Evolutionary conservation across 495 filamentous ascomycete species (phyloP), one percentile per base, ranked within the genome.

Genomic region (Coniosporium apollinis): DNA sequence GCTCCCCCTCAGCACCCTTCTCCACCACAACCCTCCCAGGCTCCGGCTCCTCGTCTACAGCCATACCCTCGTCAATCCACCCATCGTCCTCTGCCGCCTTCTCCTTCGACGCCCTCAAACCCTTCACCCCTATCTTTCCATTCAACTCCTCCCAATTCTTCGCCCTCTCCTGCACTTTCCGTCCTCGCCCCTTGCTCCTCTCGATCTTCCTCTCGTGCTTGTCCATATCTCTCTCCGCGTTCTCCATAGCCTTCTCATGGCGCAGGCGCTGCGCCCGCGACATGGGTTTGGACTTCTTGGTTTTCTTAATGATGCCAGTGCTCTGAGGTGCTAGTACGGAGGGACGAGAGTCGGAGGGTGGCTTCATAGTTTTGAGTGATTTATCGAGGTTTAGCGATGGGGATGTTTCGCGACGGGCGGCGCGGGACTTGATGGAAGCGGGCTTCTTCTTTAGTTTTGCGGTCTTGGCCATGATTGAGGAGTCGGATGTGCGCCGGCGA

Each of bases 231-330:
- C 65, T 65, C 44, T 79, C 79, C 22, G 81, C 84, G 39, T 72
- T 67, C 48, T 86, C 80, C 45, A 84, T 62, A 18, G 60, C 74
- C 56, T 75, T 79, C 47, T 82, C 70, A 20, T 79, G 69, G 30
- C 83, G 62, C 48, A 66, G 51, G 7, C 70, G 66, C 42, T 83
- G 79, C 37, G 72, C 71, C 44, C 67, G 63, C 35, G 72, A 75
- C 40, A 79, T 37, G 3, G 60, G 59, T 38, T 72, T 66, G 15
- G 67, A 65, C 39, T 72, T 68, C 19, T 66, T 60, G 46, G 71
- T 66, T 51, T 76, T 84, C 17, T 65, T 57, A 6, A 86, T 63
- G 18, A 81, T 79, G 14, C 69, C 63, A 37, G 58, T 65, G 36
- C 65, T 60, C 42, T 74, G 66, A n/a, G 64, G 59, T 0, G 69